These are phyloP conservation scores for Brassica carinata DNA, from an alignment of 345 rosid genomes.

Conservation along the genomic window DNA sequence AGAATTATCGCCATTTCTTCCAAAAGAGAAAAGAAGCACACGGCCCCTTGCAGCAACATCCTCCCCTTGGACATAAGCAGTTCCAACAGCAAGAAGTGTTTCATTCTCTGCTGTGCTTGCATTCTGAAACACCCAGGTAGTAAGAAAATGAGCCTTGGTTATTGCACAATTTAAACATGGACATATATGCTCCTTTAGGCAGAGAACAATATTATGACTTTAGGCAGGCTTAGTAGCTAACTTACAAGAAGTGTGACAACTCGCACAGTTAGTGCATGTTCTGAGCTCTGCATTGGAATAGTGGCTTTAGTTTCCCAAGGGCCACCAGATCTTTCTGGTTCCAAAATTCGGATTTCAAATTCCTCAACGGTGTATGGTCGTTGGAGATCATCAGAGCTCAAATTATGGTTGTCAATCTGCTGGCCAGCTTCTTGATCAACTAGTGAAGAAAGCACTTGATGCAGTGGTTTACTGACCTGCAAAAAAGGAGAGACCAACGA, in stretches of 20 bases:
- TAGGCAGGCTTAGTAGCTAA: slow-evolving; percentile 34
- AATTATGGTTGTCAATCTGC: slow-evolving; percentile 79
- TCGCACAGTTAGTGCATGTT: slow-evolving; percentile 91
- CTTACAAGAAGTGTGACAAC: slow-evolving; percentile 88
- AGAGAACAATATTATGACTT: slow-evolving; percentile 22
- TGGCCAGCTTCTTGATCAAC: slow-evolving; percentile 96
- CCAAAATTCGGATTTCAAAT: slow-evolving; percentile 88
- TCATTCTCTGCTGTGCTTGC: slow-evolving; percentile 80
- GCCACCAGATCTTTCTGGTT: slow-evolving; percentile 84
- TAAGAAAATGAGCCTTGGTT: slow-evolving; percentile 22
- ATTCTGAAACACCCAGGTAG: slow-evolving; percentile 57
- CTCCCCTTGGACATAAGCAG: slow-evolving; percentile 99
- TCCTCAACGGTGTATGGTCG: slow-evolving; percentile 81
- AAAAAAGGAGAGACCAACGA: slow-evolving; percentile 23
- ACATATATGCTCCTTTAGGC: slow-evolving; percentile 10
- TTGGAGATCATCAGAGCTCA: slow-evolving; percentile 74
- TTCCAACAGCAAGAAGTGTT: slow-evolving; percentile 87
- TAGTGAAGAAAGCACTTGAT: slow-evolving; percentile 88
- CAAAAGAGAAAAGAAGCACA: slow-evolving; percentile 78
- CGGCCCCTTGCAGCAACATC: slow-evolving; percentile 99
- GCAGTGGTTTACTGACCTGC: slow-evolving; percentile 83
- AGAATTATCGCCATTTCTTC: slow-evolving; percentile 61
- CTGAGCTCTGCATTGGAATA: slow-evolving; percentile 94
- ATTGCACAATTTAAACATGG: slow-evolving; percentile 15
- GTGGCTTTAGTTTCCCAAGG: slow-evolving; percentile 94